Base-by-base conservation (phyloP, 768 basidiomycete genomes). In the Naematelia aurantialba region DNA sequence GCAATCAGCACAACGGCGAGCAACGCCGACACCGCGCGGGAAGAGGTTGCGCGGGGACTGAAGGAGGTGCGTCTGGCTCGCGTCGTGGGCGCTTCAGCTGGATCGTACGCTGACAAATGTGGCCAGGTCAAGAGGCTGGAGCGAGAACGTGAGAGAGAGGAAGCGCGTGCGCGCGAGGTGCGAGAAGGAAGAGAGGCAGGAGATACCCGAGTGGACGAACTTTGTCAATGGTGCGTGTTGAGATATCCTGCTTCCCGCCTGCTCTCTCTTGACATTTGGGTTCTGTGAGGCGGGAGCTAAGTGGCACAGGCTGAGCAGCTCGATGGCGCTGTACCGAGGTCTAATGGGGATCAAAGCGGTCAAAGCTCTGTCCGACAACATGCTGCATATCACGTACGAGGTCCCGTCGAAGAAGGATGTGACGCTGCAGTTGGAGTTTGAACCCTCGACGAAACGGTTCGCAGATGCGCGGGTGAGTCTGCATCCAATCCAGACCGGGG, bases 291-390 rank as follows among this genome's bases (percentile, higher is more conserved):
- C 34, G 17, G 8, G 8, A 48, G 31, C 42, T 61, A 24, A 59
- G 30, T 26, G 24, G 22, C 47, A 4, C 61, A 90, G 90, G 88
- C 87, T 86, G 65, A 85, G 84, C 3, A 84, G 85, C 0, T 84
- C 87, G 0, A 80, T 89, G 45, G 76, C 80, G 1, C 76, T 89
- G 5, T 88, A 92, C 60, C 83, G 82, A 22, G 81, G 82, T 0
- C 76, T 89, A 13, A 79, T 83, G 45, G 82, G 82, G 45, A 81
- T 91, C 62, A 79, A 83, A 55, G 82, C 84, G 10, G 83, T 83
- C 3, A 80, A 83, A 26, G 79, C 82, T 1, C 81, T 81, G 25
- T 85, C 89, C 1, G 88, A 89, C 59, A 89, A 90, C 75, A 88
- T 90, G 71, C 80, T 91, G 25, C 82, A 84, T 26, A 79, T 92